A percentile compares a stretch with the other conserved stretches of the same genome.
Evolutionary conservation across 352 stramenopile species (phyloP).

Genomic region (Aphanomyces euteiches): DNA sequence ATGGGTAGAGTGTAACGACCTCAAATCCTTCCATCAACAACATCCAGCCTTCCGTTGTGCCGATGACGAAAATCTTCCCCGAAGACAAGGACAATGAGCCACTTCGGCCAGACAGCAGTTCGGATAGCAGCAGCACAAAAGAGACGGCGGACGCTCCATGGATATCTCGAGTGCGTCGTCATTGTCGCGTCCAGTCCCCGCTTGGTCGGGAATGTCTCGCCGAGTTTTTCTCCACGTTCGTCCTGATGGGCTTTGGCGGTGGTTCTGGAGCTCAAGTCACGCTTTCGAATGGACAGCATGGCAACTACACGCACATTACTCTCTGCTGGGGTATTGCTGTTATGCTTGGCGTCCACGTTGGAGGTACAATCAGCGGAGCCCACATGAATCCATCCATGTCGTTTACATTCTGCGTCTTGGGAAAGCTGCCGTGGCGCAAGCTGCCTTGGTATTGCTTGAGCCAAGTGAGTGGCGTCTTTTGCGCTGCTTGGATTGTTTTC

Average conservation of each 20-base stretch:
- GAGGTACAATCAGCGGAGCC: constrained; percentile 49
- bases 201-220: constrained; percentile 58
- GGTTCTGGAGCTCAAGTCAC: constrained; percentile 60
- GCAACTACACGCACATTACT: constrained; percentile 66
- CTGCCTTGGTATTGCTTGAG: constrained; percentile 51
- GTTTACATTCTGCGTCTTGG: constrained; percentile 47
- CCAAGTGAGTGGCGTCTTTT: constrained; percentile 54
- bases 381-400: constrained; percentile 71
- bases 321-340: constrained; percentile 70
- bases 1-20: not conserved
- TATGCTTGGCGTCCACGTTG: constrained; percentile 61
- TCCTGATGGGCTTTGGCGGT: constrained; percentile 63
- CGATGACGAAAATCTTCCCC: not conserved
- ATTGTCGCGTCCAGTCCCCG: not conserved
- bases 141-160: too few species aligned
- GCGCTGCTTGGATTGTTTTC: constrained; percentile 46
- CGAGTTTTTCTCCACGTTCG: constrained; percentile 57
- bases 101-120: not conserved
- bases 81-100: constrained; percentile 5
- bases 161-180: not conserved
- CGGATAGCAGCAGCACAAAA: not conserved
- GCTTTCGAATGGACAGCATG: constrained; percentile 48
- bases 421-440: constrained; percentile 52
- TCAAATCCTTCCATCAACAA: too few species aligned
- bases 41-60: not conserved